Conservation (phyloP, 176 grass and related monocot species). For the Puya raimondii region DNA sequence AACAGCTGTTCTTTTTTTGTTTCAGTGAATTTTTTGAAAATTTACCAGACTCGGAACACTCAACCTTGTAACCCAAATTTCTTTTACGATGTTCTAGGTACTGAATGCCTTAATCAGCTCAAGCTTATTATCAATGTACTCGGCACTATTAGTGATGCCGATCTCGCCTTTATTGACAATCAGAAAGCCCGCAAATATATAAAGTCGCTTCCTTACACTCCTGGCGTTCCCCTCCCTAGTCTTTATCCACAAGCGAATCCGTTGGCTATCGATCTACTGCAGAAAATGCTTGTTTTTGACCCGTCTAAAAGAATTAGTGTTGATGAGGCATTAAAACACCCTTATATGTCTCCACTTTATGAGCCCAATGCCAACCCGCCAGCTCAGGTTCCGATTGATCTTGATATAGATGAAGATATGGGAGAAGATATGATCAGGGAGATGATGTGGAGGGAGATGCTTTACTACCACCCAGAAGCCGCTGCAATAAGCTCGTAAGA, state of each 20-base stretch:
- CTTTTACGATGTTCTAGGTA: conserved; percentile 24
- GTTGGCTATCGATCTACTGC: conserved; percentile 32
- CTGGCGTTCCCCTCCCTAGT: conserved; percentile 22
- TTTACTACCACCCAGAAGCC: conserved; percentile 35
- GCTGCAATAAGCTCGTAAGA: conserved; percentile 16
- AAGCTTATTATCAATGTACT: conserved; percentile 36
- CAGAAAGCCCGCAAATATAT: conserved; percentile 34
- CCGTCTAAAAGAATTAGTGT: conserved; percentile 34
- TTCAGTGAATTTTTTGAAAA: too few species aligned
- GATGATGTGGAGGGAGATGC: conserved; percentile 43
- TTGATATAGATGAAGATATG: conserved; percentile 37
- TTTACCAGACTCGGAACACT: too few species aligned
- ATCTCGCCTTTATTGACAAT: conserved; percentile 37
- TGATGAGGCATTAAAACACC: conserved; percentile 26
- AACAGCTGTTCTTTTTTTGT: too few species aligned
- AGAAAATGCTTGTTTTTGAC: conserved; percentile 41
- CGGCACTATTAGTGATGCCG: conserved; percentile 29
- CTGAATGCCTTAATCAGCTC: conserved; percentile 39
- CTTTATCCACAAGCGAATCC: conserved; percentile 36
- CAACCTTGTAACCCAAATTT: too few species aligned
- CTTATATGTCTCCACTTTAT: conserved; percentile 33
- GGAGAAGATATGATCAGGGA: conserved; percentile 34
- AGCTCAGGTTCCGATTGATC: conserved; percentile 32
- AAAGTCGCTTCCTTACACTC: conserved; percentile 36
- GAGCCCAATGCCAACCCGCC: conserved; percentile 26